Percentiles rank a stretch among this genome's conserved stretches.
phyloP scores from a whole-genome alignment of 1,284 basidiomycete genomes.

The Lignosus rhinocerotis region DNA sequence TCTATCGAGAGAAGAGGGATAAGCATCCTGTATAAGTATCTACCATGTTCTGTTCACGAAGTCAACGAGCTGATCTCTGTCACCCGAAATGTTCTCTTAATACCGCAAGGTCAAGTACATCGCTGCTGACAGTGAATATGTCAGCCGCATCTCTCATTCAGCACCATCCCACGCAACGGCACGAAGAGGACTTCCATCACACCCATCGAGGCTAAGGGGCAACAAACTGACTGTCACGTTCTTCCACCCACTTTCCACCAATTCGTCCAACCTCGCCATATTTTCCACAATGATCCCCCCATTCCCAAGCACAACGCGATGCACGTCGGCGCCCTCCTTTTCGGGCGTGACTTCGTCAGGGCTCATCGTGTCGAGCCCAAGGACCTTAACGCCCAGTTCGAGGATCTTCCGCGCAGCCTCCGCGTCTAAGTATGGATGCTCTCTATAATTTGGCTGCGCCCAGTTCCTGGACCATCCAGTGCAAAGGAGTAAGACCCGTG shows the following conservation, averaged over 20 bases:
- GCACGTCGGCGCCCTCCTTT: conserved; percentile 45
- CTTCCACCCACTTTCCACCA: conserved; percentile 34
- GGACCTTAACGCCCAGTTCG: conserved; percentile 49
- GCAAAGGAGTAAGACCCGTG: conserved; percentile 48
- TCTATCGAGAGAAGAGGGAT: conserved; percentile 54
- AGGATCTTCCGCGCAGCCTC: conserved; percentile 52
- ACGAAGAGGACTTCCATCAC: conserved; percentile 67
- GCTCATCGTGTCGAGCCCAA: conserved; percentile 65
- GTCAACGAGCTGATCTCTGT: no score
- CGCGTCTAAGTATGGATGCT: conserved; percentile 61
- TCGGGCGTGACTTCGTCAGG: conserved; percentile 58
- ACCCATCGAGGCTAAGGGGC: conserved; percentile 55
- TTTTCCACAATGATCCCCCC: conserved; percentile 72
- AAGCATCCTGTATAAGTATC: neutral
- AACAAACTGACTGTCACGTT: conserved; percentile 49
- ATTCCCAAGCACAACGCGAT: conserved; percentile 54
- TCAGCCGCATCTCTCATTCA: neutral
- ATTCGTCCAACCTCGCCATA: conserved; percentile 47
- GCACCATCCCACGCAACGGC: conserved; percentile 39
- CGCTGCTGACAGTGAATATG: no score
- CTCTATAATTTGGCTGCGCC: conserved; percentile 49
- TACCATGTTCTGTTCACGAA: neutral
- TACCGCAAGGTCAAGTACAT: no score
- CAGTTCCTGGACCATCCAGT: conserved; percentile 65
- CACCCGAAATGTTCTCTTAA: no score